A percentile compares a stretch with the other conserved stretches of the same genome.
Evolutionary conservation across 2,329 filamentous ascomycete genomes (phyloP).

Genomic region (Botrytis squamosa): DNA sequence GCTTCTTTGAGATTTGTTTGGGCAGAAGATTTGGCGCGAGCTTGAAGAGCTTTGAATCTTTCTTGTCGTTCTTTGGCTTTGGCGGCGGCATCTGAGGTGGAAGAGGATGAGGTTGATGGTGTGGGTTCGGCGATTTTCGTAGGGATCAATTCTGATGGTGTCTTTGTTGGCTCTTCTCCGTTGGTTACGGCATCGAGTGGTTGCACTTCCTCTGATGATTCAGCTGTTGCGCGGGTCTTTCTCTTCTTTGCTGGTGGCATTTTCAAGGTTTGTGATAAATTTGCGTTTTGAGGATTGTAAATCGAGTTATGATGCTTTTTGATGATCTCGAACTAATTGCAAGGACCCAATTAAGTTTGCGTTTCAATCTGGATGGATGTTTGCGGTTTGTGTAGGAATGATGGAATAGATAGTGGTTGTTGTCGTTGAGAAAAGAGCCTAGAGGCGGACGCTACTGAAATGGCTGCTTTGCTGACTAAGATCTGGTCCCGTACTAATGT

Average conservation of each 20-base stretch:
- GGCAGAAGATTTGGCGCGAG: slow-evolving; percentile 70
- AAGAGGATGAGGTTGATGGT: slow-evolving; percentile 13
- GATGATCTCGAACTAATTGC: neutral
- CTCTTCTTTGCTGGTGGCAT: slow-evolving; percentile 50
- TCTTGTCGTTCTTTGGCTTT: slow-evolving; percentile 68
- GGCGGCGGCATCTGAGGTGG: slow-evolving; percentile 39
- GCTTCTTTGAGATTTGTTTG: slow-evolving; percentile 80
- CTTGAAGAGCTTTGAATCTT: slow-evolving; percentile 84
- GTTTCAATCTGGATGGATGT: neutral
- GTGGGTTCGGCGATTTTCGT: neutral
- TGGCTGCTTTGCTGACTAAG: slow-evolving; percentile 6
- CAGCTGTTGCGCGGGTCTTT: slow-evolving; percentile 41
- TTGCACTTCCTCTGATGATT: slow-evolving; percentile 24
- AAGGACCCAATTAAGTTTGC: rapidly evolving
- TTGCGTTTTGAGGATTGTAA: neutral
- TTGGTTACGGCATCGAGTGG: slow-evolving; percentile 10
- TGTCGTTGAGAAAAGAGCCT: neutral
- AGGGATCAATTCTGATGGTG: slow-evolving; percentile 18
- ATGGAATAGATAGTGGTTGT: neutral
- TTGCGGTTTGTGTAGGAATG: neutral
- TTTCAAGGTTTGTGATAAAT: slow-evolving; percentile 11
- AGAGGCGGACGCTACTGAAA: neutral
- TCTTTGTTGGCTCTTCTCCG: slow-evolving; percentile 18
- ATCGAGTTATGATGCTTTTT: slow-evolving; percentile 14
- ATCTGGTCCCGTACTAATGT: neutral